Evolutionary conservation across 2,329 filamentous ascomycete genomes (phyloP).

Genomic region (Pseudogymnoascus sp.): DNA sequence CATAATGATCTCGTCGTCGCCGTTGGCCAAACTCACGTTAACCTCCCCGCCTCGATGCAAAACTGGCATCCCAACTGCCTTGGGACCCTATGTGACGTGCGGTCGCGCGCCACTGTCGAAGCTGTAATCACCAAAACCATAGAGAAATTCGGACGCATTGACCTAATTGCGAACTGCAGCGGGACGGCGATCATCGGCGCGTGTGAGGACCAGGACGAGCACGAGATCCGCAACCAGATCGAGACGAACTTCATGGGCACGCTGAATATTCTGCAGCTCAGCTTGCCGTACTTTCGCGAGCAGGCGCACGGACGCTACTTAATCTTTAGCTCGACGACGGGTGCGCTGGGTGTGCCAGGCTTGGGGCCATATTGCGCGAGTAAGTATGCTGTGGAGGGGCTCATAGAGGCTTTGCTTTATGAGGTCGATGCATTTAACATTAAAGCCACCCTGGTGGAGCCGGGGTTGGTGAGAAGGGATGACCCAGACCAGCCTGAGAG

Average conservation of each 20-base stretch:
- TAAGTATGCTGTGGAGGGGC: constrained; percentile 91
- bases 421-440: constrained; percentile 89
- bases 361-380: constrained; percentile 92
- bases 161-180: constrained; percentile 87
- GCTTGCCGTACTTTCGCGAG: constrained; percentile 77
- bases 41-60: constrained; percentile 63
- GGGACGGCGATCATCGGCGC: constrained; percentile 93
- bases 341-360: constrained; percentile 87
- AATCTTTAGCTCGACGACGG: constrained; percentile 89
- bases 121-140: constrained; percentile 64
- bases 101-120: constrained; percentile 69
- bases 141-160: constrained; percentile 69
- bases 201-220: constrained; percentile 94
- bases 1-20: constrained; percentile 79
- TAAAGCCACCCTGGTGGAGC: constrained; percentile 88
- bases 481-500: constrained; percentile 53
- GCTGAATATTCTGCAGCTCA: constrained; percentile 83
- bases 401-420: constrained; percentile 95
- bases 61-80: constrained; percentile 65
- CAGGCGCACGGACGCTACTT: constrained; percentile 73
- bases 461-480: constrained; percentile 79
- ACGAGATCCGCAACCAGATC: constrained; percentile 91
- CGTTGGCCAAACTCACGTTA: constrained; percentile 76
- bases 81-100: constrained; percentile 82
- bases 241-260: constrained; percentile 97